A percentile compares a stretch with the other conserved stretches of the same genome.
Conservation (phyloP, 345 rosid genomes). For the Aquilaria malaccensis region DNA sequence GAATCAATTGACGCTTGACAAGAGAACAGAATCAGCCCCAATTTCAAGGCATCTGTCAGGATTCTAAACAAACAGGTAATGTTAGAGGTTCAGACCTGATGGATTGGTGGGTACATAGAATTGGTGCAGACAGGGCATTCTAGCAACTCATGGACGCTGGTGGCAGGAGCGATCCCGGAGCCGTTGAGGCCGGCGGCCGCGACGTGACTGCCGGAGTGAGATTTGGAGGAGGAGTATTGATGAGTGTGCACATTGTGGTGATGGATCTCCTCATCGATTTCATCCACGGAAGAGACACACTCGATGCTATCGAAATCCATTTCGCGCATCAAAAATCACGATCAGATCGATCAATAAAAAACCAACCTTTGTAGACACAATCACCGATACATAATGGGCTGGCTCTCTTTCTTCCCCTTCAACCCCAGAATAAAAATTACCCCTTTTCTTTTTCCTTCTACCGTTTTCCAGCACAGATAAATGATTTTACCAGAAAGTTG, state of each 20-base stretch:
- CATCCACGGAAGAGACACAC: slow-evolving; percentile 64
- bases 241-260: slow-evolving; percentile 29
- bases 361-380: background rate
- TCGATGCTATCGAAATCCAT: slow-evolving; percentile 84
- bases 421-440: too few species aligned
- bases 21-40: background rate
- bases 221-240: slow-evolving; percentile 62
- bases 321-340: background rate
- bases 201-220: slow-evolving; percentile 30
- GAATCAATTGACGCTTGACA: background rate
- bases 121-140: slow-evolving; percentile 99
- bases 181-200: slow-evolving; percentile 26
- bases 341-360: background rate
- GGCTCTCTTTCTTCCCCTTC: too few species aligned
- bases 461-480: background rate
- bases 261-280: slow-evolving; percentile 55
- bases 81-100: slow-evolving; percentile 50
- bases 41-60: too few species aligned
- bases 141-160: slow-evolving; percentile 89
- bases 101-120: slow-evolving; percentile 99
- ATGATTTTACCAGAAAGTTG: background rate
- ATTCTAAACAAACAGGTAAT: too few species aligned
- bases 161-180: slow-evolving; percentile 64
- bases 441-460: slow-evolving; percentile 18
- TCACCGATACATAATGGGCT: too few species aligned